Percentiles rank a stretch among this genome's conserved stretches.
Evolutionary conservation across 371 early-diverging fungal species (phyloP).

Genomic region (Mortierella sp.): DNA sequence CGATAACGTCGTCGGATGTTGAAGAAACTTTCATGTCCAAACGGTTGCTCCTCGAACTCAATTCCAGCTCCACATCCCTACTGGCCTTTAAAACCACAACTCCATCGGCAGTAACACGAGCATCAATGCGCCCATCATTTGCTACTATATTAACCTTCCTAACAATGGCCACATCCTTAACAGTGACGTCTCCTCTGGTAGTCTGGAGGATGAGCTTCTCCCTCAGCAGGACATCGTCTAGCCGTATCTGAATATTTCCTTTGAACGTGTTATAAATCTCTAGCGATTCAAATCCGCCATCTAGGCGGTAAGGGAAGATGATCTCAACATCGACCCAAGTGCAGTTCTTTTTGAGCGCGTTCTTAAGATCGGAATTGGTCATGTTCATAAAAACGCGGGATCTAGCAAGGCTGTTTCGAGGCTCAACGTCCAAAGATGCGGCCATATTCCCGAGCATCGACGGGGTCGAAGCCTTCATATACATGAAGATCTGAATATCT

Average conservation of each 20-base stretch:
- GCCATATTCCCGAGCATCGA: constrained; percentile 5
- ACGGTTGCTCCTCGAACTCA: not conserved
- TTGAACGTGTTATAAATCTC: constrained; percentile 2
- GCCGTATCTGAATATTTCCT: constrained; percentile 5
- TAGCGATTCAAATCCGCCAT: not conserved
- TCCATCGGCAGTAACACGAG: not conserved
- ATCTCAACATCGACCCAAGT: constrained; percentile 5
- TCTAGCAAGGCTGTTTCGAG: not conserved
- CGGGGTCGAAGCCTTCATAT: constrained; percentile 12
- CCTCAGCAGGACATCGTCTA: not conserved
- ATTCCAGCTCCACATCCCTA: not conserved
- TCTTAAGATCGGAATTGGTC: not conserved
- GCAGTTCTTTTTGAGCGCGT: constrained; percentile 8
- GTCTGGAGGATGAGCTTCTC: not conserved
- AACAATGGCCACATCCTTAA: not conserved
- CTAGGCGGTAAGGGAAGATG: constrained; percentile 7
- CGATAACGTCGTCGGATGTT: too few relatives aligned
- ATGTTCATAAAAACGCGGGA: constrained; percentile 9
- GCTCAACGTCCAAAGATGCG: not conserved
- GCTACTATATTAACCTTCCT: not conserved
- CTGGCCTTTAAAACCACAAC: not conserved
- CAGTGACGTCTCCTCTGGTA: not conserved
- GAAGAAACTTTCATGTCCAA: not conserved
- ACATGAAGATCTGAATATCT: constrained; percentile 1
- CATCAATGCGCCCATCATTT: constrained; percentile 2